Percentiles rank a stretch among this genome's conserved stretches.
Evolutionary conservation across 1,139 yeast species (phyloP).

Genomic region (Yamadazyma sp.): DNA sequence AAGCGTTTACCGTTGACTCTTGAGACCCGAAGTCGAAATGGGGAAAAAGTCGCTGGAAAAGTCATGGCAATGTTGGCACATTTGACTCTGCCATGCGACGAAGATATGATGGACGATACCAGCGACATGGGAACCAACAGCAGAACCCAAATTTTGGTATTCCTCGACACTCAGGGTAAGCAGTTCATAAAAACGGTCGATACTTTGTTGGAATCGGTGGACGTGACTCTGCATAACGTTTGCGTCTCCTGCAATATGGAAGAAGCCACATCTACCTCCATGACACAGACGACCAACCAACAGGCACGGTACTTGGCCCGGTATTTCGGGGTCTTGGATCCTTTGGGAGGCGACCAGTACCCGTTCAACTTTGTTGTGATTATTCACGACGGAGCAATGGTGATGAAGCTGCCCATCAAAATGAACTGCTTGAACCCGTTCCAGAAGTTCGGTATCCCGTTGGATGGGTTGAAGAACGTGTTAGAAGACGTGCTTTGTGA

Average conservation of each 20-base stretch:
- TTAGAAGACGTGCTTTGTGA: constrained; percentile 21
- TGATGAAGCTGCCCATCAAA: constrained; percentile 23
- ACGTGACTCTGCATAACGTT: constrained; percentile 15
- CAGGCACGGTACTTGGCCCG: constrained; percentile 24
- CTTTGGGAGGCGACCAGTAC: constrained; percentile 53
- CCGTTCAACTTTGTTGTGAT: constrained; percentile 44
- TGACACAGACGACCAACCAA: constrained; percentile 10
- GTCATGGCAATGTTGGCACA: background rate
- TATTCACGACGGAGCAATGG: constrained; percentile 25
- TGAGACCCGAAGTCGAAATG: background rate
- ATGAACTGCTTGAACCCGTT: constrained; percentile 13
- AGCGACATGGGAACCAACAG: constrained; percentile 1
- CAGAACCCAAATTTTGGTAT: constrained; percentile 20
- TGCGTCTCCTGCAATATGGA: constrained; percentile 15
- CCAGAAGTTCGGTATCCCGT: constrained; percentile 17
- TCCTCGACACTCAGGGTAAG: constrained; percentile 32
- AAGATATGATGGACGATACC: background rate
- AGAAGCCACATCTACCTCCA: background rate
- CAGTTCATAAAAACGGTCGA: constrained; percentile 20
- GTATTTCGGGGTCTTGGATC: constrained; percentile 37
- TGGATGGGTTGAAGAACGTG: constrained; percentile 18
- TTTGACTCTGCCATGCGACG: background rate
- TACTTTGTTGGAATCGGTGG: constrained; percentile 1
- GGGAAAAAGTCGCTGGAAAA: background rate
- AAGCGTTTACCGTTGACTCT: no score